A percentile compares a stretch with the other conserved stretches of the same genome.
Conservation (phyloP, 1,284 basidiomycete genomes). For the Wallemia hederae region DNA sequence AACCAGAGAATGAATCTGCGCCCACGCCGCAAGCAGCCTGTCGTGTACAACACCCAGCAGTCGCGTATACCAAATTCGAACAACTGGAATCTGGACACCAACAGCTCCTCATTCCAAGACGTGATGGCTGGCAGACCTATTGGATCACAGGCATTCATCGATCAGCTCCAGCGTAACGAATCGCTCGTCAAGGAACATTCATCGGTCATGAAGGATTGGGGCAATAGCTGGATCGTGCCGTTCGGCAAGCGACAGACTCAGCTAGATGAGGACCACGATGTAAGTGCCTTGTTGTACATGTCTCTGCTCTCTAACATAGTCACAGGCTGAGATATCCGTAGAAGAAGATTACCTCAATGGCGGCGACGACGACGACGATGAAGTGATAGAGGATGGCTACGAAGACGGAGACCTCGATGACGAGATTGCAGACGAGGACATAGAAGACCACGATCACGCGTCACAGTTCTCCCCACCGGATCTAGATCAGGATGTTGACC, state of each 20-base stretch:
- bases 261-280: neutral
- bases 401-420: neutral
- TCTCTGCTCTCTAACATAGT: neutral
- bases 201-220: neutral
- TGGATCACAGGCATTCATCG: neutral
- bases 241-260: neutral
- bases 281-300: neutral
- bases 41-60: neutral
- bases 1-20: neutral
- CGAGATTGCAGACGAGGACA: neutral
- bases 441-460: neutral
- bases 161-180: neutral
- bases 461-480: neutral
- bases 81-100: neutral
- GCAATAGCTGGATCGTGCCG: neutral
- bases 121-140: neutral
- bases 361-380: neutral
- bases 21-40: neutral
- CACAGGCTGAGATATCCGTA: neutral
- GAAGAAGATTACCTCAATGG: neutral
- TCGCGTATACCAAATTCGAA: neutral
- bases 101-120: neutral
- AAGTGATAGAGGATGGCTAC: neutral
- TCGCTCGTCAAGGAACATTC: neutral
- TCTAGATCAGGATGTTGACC: too few species aligned